Evolutionary conservation across 139 green algal genomes (phyloP).

Genomic region (Klebsormidium nitens): DNA sequence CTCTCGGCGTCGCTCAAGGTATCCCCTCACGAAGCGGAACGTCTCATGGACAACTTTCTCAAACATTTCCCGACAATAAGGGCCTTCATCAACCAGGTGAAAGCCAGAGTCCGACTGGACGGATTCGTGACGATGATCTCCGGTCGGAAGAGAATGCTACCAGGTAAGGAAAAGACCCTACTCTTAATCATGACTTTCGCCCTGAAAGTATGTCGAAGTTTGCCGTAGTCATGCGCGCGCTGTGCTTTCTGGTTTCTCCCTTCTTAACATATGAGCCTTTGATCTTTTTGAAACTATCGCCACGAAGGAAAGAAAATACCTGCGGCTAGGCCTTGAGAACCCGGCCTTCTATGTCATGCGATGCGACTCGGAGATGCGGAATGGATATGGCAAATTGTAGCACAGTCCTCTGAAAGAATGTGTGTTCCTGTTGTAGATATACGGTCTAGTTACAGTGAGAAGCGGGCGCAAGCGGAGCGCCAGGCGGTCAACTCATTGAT

Average conservation of each 20-base stretch:
- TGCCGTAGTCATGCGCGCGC: neutral
- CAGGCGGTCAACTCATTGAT: constrained; percentile 17
- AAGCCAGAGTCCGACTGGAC: neutral
- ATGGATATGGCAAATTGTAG: too few species aligned
- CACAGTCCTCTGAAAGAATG: too few species aligned
- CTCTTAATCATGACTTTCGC: too few species aligned
- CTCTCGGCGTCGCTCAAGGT: neutral
- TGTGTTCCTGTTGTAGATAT: constrained; percentile 11
- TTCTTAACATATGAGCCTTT: too few species aligned
- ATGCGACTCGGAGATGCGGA: too few species aligned
- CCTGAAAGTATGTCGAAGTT: neutral
- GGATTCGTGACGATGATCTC: constrained; percentile 15
- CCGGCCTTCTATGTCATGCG: too few species aligned
- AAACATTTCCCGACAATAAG: constrained; percentile 12
- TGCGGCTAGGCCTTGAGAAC: too few species aligned
- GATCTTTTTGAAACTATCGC: too few species aligned
- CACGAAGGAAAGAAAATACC: too few species aligned
- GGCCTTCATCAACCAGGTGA: constrained; percentile 9
- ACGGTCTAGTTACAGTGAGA: neutral
- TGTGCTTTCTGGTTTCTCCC: neutral
- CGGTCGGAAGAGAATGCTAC: constrained; percentile 5
- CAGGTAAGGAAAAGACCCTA: too few species aligned
- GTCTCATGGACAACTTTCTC: constrained; percentile 5
- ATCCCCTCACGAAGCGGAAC: constrained; percentile 1
- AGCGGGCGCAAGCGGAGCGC: constrained; percentile 13